Evolutionary conservation across 2,329 filamentous ascomycete genomes (phyloP), one percentile per base, ranked within the genome.

Genomic region (Phaeosphaeria sp.): DNA sequence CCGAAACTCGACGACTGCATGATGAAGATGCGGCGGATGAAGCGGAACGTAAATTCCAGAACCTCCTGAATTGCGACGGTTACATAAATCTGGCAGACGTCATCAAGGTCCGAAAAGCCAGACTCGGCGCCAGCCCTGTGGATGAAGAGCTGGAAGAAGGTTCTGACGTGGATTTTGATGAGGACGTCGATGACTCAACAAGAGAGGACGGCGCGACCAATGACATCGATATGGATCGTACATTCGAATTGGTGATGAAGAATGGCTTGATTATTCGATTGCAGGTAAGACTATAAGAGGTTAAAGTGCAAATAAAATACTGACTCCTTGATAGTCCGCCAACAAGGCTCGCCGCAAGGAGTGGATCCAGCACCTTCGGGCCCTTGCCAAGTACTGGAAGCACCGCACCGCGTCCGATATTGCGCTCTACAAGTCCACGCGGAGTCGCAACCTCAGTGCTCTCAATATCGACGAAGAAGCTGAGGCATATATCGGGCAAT

Each of bases 391-490:
- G 46, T 90, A 90, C 75, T 90, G 88, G 88, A 86, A 82, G 60
- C 73, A 77, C 27, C 84, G 88, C 48, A 80, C 79, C 3, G 79
- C 80, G 17, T 80, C 81, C 7, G 88, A 90, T 66, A 82, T 87
- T 58, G 77, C 78, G 11, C 81, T 87, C 22, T 82, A 86, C 67
- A 87, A 88, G 63, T 74, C 78, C 1, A 82, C 86, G 4, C 82
- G 87, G 20, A 77, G 80, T 52, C 80, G 81, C 52, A 90, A 90
- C 62, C 79, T 90, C 30, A 78, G 83, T 43, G 77, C 81, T 6
- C 79, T 90, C 50, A 83, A 85, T 50, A 87, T 90, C 55, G 87
- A 90, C 67, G 88, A 90, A 68, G 84, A 87, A 63, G 81, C 84
- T 63, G 88, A 90, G 73, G 87, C 88, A 0, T 76, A 84, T 44